Base-by-base conservation (phyloP, 2,329 filamentous ascomycete species). In the Fusarium sp. region DNA sequence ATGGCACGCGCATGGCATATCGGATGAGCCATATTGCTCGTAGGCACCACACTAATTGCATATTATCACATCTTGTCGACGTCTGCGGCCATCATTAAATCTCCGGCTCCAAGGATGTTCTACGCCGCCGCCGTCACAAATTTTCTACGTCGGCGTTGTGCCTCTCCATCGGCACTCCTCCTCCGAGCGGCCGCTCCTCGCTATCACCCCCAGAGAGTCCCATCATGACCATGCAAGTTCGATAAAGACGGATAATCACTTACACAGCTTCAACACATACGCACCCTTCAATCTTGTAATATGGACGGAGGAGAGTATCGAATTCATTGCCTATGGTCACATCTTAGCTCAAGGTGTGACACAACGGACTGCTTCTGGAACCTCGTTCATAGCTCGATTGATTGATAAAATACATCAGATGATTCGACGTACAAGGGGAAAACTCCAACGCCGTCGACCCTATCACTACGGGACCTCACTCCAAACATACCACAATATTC, bases 351-450 rank as follows among this genome's bases (percentile, higher is more conserved):
- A 41, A 64, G 40, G 44, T 64, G 59, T 73, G 49, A 53, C 63
- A 75, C 63, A 44, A 59, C 64, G 50, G 60, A 60, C 57, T 65
- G 64, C 67, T 63, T 68, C 53, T 57, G 33, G 64, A 73, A 71
- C 69, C 65, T 67, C 65, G 56, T 60, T 46, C 46, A 42, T 58
- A 55, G 38, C 38, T 45, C 15, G n/a, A 32, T 55, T 46, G 30
- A 30, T 11, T 30, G 30, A 30, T 30, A 30, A 30, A 5, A 44
- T 45, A 54, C 4, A 23, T 41, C 15, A 15, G 17, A 49, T 18
- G 32, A 12, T 46, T 38, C 60, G 11, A 13, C 33, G 23, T 42
- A 30, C 20, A 35, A 37, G 40, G 23, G 23, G 23, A 23, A 23
- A 23, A 23, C 23, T 23, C 23, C 23, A 23, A 23, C 23, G 23